Conservation (phyloP, 1,284 basidiomycete species). For the Sporisorium iseilematis-ciliati region DNA sequence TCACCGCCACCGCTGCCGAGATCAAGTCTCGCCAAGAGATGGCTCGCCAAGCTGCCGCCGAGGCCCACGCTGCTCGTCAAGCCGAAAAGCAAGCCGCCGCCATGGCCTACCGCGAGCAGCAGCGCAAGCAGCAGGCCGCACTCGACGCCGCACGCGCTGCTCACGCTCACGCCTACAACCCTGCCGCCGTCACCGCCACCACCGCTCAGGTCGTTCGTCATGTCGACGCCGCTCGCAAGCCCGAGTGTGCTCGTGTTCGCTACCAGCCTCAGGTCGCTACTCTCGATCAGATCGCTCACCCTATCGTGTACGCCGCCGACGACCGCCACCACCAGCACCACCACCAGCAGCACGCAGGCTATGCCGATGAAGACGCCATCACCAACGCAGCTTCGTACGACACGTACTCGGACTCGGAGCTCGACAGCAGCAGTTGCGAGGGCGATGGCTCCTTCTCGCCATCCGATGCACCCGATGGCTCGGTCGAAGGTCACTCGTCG, state of each 20-base stretch:
- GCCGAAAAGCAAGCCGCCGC: constrained; percentile 48
- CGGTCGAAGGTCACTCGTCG: constrained; percentile 18
- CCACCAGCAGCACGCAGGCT: constrained; percentile 5
- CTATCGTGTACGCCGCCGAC: constrained; percentile 31
- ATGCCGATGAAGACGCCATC: constrained; percentile 7
- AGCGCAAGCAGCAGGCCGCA: constrained; percentile 41
- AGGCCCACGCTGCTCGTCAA: constrained; percentile 43
- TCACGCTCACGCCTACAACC: constrained; percentile 24
- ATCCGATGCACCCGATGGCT: constrained; percentile 30
- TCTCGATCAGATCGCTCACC: constrained; percentile 23
- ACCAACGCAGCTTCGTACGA: constrained; percentile 25
- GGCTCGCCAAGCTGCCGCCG: constrained; percentile 44
- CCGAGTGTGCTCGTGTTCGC: constrained; percentile 22
- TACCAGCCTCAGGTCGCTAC: constrained; percentile 42
- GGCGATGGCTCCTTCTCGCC: constrained; percentile 44
- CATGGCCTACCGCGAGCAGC: constrained; percentile 33
- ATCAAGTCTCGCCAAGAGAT: constrained; percentile 48
- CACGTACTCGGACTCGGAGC: constrained; percentile 45
- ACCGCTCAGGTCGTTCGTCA: constrained; percentile 26
- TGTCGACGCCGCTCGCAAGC: constrained; percentile 37
- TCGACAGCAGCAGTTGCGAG: constrained; percentile 51
- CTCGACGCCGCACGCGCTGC: constrained; percentile 40
- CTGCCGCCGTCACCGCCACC: constrained; percentile 8
- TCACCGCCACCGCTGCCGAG: constrained; percentile 65
- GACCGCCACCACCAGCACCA: too few relatives aligned